Conservation (phyloP, 2,329 filamentous ascomycete genomes). For the Simplicillium sp. region DNA sequence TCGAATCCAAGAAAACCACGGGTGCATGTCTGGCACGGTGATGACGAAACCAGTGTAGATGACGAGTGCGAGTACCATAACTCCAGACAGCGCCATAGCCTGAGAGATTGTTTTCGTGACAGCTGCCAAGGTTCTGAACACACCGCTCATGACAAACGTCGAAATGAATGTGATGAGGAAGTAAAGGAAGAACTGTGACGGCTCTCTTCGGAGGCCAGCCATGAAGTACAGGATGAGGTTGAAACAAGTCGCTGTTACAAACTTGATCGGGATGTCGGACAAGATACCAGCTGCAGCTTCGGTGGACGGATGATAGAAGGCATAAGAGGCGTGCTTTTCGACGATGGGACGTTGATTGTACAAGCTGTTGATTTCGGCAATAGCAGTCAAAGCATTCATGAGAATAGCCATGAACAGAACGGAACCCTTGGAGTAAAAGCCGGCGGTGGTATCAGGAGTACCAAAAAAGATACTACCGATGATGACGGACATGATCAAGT, state of each 20-base stretch:
- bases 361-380: constrained; percentile 41
- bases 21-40: constrained; percentile 47
- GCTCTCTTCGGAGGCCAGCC: constrained; percentile 41
- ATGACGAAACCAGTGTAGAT: constrained; percentile 52
- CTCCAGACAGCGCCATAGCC: constrained; percentile 41
- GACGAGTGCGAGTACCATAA: constrained; percentile 50
- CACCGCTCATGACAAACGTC: constrained; percentile 64
- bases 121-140: constrained; percentile 67
- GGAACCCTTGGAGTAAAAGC: constrained; percentile 45
- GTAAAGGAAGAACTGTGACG: constrained; percentile 68
- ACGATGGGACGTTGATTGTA: constrained; percentile 37
- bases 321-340: constrained; percentile 37
- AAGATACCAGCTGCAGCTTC: constrained; percentile 47
- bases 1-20: constrained; percentile 68
- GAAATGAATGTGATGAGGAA: constrained; percentile 59
- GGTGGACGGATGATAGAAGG: constrained; percentile 40
- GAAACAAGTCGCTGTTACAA: constrained; percentile 37
- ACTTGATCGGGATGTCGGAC: constrained; percentile 48
- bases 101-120: constrained; percentile 56
- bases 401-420: constrained; percentile 52
- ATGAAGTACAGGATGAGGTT: constrained; percentile 52
- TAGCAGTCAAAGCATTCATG: constrained; percentile 47
- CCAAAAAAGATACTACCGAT: constrained; percentile 52
- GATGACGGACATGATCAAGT: constrained; percentile 49
- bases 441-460: constrained; percentile 35